Evolutionary conservation across 2,329 filamentous ascomycete genomes (phyloP).

Genomic region (Ophiocordyceps camponoti-floridani): DNA sequence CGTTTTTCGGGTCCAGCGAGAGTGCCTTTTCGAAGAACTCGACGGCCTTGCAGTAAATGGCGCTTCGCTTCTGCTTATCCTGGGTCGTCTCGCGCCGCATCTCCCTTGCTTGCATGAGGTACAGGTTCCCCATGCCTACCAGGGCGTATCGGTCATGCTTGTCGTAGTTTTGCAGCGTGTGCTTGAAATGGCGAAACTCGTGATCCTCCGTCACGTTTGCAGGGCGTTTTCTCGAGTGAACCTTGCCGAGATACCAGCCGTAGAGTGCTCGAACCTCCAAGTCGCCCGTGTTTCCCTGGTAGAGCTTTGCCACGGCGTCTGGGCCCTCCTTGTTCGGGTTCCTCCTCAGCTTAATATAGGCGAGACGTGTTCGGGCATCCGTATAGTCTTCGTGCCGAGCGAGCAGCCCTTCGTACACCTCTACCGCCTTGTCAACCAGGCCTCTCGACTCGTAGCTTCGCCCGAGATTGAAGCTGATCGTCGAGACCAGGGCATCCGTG

Average conservation of each 20-base stretch:
- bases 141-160: constrained; percentile 97
- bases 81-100: constrained; percentile 82
- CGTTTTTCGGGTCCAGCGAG: constrained; percentile 86
- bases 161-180: constrained; percentile 83
- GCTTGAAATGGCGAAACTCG: constrained; percentile 89
- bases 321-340: constrained; percentile 74
- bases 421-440: constrained; percentile 64
- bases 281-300: constrained; percentile 67
- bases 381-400: constrained; percentile 81
- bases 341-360: constrained; percentile 73
- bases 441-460: constrained; percentile 81
- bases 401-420: constrained; percentile 74
- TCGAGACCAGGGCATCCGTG: constrained; percentile 81
- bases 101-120: constrained; percentile 72
- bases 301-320: constrained; percentile 69
- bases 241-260: constrained; percentile 84
- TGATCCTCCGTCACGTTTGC: constrained; percentile 72
- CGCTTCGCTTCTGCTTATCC: constrained; percentile 79
- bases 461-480: constrained; percentile 91
- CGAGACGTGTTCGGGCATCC: constrained; percentile 73
- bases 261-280: constrained; percentile 85
- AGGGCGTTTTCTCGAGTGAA: constrained; percentile 60
- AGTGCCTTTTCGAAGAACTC: constrained; percentile 98
- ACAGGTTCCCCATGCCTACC: constrained; percentile 91
- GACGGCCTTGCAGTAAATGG: constrained; percentile 76